Conservation (phyloP, 345 rosid species). For the Murraya paniculata region DNA sequence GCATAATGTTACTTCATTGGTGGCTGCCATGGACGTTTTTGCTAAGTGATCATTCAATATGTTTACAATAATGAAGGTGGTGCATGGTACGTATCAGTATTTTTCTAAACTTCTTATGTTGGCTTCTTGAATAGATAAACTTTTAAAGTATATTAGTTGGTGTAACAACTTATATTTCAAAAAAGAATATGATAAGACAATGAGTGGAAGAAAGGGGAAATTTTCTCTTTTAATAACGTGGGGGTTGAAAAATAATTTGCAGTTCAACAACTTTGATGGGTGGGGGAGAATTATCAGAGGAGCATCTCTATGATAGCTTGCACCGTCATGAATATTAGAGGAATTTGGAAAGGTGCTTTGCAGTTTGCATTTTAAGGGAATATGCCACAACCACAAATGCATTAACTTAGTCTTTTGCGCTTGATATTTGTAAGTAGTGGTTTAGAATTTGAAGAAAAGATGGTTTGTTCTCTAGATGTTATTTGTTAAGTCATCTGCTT, state of each 20-base stretch:
- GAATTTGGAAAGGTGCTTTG: neutral
- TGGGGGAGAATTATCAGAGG: conserved; percentile 9
- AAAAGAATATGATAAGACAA: neutral
- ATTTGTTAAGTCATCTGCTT: too few species aligned
- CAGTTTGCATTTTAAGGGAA: too few species aligned
- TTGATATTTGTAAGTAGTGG: too few species aligned
- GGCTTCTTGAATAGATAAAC: neutral
- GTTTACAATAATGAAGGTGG: neutral
- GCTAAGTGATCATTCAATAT: neutral
- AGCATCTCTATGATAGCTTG: too few species aligned
- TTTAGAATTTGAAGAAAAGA: too few species aligned
- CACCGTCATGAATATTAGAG: neutral
- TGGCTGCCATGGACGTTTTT: conserved; percentile 27
- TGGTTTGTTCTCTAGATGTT: too few species aligned
- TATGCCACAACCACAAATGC: too few species aligned
- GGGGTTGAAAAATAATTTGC: conserved; percentile 7
- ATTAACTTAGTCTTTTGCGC: too few species aligned
- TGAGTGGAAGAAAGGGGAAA: neutral
- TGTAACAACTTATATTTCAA: conserved; percentile 20
- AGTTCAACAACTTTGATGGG: conserved; percentile 39
- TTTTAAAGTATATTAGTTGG: conserved; percentile 15
- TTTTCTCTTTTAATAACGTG: neutral
- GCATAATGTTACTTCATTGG: neutral
- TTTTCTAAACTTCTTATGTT: neutral
- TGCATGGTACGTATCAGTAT: neutral